A percentile compares a stretch with the other conserved stretches of the same genome.
Evolutionary conservation across 148 eudicot species (phyloP).

Genomic region (Rheum nobile): DNA sequence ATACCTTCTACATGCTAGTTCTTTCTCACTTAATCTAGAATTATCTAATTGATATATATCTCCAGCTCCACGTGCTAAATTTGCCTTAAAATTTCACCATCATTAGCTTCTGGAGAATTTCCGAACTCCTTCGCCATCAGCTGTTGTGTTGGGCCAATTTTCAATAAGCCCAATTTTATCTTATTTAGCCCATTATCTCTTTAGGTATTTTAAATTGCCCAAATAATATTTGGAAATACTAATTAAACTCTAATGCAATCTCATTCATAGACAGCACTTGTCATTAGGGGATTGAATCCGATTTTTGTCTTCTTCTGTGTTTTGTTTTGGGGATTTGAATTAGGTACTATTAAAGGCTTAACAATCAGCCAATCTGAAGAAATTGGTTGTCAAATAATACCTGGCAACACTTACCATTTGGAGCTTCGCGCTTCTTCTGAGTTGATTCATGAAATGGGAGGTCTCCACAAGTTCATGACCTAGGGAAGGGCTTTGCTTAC

Average conservation of each 20-base stretch:
- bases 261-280: neutral
- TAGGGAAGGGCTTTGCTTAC: conserved; percentile 90
- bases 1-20: too few relatives aligned
- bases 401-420: conserved; percentile 90
- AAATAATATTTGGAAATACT: too few relatives aligned
- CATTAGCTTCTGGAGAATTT: too few relatives aligned
- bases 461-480: conserved; percentile 86
- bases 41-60: too few relatives aligned
- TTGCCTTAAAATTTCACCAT: too few relatives aligned
- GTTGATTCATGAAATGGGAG: conserved; percentile 80
- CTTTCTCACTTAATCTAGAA: too few relatives aligned
- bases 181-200: too few relatives aligned
- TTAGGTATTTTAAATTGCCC: too few relatives aligned
- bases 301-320: neutral
- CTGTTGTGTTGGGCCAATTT: too few relatives aligned
- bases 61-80: too few relatives aligned
- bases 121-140: too few relatives aligned
- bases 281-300: conserved; percentile 9
- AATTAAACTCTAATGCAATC: conserved; percentile 3
- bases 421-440: conserved; percentile 81
- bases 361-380: conserved; percentile 79
- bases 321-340: neutral
- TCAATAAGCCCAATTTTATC: too few relatives aligned
- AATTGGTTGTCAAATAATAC: conserved; percentile 86
- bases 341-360: conserved; percentile 84